Base-by-base conservation (phyloP, 2,329 filamentous ascomycete species). In the Rugonectria rugulosa region DNA sequence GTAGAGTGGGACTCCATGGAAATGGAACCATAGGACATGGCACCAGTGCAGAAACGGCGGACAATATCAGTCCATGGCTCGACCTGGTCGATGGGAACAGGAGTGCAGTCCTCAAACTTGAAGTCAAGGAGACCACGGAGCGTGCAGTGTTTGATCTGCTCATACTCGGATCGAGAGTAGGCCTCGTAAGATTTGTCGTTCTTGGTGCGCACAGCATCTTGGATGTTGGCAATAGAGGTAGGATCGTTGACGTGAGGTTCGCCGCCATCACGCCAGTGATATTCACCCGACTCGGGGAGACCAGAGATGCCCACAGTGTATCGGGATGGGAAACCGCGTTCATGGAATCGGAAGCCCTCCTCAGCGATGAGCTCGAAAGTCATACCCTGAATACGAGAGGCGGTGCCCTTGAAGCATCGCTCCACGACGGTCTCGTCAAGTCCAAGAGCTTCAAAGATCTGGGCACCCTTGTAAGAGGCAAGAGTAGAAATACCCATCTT, bases 401-500 rank as follows among this genome's bases (percentile, higher is more conserved):
- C 93, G 51, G 94, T 98, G 60, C 94, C 94, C 69, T 88, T 89
- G 79, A 98, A 98, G 82, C 93, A 97, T 65, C 91, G 88, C 72
- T 98, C 93, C 48, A 98, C 91, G 41, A 98, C 93, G 17, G 84
- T 83, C 73, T 97, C 93, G 69, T 97, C 93, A 27, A 97, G 88
- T 76, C 94, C 94, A 37, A 98, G 88, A 43, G 93, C 92, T 74
- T 98, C 94, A 66, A 97, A 98, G 62, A 98, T 98, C 79, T 98
- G 94, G 52, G 94, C 94, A 71, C 94, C 94, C 81, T 98, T 98
- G 82, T 98, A 98, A 65, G 90, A 94, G 70, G 94, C 92, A 40
- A 98, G 81, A 26, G 94, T 98, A 6, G 94, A 97, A 62, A 98
- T 98, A 79, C 94, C 94, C 94, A 98, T 98, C 82, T 98, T 98